These are phyloP conservation scores for Hymenoscyphus repandus DNA, from an alignment of 2,329 filamentous ascomycete species.

Conservation along the genomic window DNA sequence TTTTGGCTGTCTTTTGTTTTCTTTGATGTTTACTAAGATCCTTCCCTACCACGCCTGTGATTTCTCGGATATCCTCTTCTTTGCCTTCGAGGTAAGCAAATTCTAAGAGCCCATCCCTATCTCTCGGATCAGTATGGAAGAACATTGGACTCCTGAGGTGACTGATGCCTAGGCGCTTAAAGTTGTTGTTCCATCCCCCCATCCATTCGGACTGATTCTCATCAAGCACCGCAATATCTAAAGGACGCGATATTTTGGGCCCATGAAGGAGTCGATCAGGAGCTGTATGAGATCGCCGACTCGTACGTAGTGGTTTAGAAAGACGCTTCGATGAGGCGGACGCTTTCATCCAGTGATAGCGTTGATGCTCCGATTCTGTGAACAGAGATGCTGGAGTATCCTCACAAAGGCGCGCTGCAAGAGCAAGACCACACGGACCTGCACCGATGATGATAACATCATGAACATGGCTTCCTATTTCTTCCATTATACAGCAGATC, in stretches of 20 bases:
- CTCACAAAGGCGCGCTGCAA: conserved; percentile 67
- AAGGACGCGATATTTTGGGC: conserved; percentile 11
- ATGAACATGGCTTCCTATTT: conserved; percentile 34
- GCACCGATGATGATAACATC: conserved; percentile 62
- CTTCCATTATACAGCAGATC: not conserved
- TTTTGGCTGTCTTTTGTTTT: conserved; percentile 50
- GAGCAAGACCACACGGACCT: conserved; percentile 69
- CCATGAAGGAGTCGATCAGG: conserved; percentile 28
- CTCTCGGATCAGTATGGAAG: conserved; percentile 72
- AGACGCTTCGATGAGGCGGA: conserved; percentile 48
- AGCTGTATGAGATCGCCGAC: conserved; percentile 32
- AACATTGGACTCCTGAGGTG: conserved; percentile 77
- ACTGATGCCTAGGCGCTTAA: conserved; percentile 62
- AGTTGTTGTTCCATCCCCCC: conserved; percentile 64
- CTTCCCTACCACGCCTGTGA: conserved; percentile 70
- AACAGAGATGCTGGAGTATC: conserved; percentile 72
- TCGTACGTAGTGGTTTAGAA: conserved; percentile 27
- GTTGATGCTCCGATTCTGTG: conserved; percentile 75
- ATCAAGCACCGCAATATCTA: conserved; percentile 60
- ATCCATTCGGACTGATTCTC: conserved; percentile 61
- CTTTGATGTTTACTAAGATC: conserved; percentile 75
- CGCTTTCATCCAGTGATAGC: conserved; percentile 67
- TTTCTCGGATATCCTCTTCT: conserved; percentile 62
- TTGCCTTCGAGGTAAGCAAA: conserved; percentile 56
- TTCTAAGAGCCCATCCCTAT: conserved; percentile 67